A percentile compares a stretch with the other conserved stretches of the same genome.
Conservation (phyloP, 352 stramenopile genomes). For the Phytopythium litorale region DNA sequence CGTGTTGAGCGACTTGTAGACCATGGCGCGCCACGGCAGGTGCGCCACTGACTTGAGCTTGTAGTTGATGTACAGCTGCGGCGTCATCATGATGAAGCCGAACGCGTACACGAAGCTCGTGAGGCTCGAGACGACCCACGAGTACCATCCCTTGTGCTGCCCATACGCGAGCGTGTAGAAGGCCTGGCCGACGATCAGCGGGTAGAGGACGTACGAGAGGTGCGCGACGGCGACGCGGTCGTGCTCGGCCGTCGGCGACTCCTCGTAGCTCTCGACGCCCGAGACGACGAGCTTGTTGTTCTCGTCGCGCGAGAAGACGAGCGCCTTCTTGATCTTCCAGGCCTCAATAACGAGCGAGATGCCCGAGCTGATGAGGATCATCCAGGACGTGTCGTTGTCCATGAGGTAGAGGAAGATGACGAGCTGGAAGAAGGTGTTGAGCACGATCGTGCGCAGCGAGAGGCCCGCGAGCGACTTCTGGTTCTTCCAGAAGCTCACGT, state of each 20-base stretch:
- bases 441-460: slow-evolving; percentile 90
- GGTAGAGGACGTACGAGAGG: slow-evolving; percentile 82
- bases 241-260: slow-evolving; percentile 77
- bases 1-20: slow-evolving; percentile 97
- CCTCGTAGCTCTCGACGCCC: slow-evolving; percentile 79
- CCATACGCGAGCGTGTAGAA: slow-evolving; percentile 92
- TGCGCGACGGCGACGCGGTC: slow-evolving; percentile 83
- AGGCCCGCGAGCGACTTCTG: slow-evolving; percentile 97
- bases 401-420: slow-evolving; percentile 98
- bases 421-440: slow-evolving; percentile 97
- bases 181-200: slow-evolving; percentile 92
- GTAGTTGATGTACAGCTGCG: slow-evolving; percentile 98
- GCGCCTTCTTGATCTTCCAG: slow-evolving; percentile 94
- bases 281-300: slow-evolving; percentile 82
- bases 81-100: slow-evolving; percentile 99
- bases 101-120: slow-evolving; percentile 99
- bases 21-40: slow-evolving; percentile 96
- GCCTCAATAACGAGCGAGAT: slow-evolving; percentile 85
- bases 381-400: slow-evolving; percentile 96
- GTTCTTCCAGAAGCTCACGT: slow-evolving; percentile 98
- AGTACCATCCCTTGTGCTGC: slow-evolving; percentile 97
- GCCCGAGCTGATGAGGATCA: slow-evolving; percentile 90
- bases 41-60: slow-evolving; percentile 96
- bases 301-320: slow-evolving; percentile 78
- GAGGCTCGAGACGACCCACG: slow-evolving; percentile 95